Base-by-base conservation (phyloP, 768 basidiomycete genomes). In the Gloeostereum incarnatum region DNA sequence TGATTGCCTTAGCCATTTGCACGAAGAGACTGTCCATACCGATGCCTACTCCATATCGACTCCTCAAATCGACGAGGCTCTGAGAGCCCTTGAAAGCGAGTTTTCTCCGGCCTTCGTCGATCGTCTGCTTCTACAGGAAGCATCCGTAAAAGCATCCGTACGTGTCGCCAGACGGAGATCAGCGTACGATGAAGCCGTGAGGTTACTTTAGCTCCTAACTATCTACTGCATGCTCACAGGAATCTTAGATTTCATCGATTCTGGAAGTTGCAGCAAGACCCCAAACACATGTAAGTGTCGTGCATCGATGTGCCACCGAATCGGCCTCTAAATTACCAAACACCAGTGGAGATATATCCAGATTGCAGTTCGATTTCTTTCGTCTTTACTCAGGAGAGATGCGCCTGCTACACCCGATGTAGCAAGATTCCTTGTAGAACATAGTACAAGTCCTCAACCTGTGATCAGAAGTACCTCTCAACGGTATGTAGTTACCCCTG, bases 301-400 rank as follows among this genome's bases (percentile, higher is more conserved):
- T 50, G 42, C 23, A 9, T 17, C 30, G 31, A 19, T 39, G 40
- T 41, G 34, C 41, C 31, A 43, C 24, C 33, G 35, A 39, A 42
- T 31, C 17, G 27, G 26, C 9, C 7, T 33, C 38, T 53, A 43
- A 39, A 44, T 13, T 14, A 35, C 38, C 31, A 29, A 21, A 41
- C 41, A 50, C n/a, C 46, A 89, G 86, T 89, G 86, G 86, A 69
- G 85, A 60, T 89, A 89, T 55, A 66, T 78, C 0, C 79, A 87
- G 64, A 78, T 77, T 48, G 80, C 85, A 6, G 56, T 67, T 21
- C 71, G 69, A 23, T 80, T 84, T 50, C 53, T 88, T 31, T 62
- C 60, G 21, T 65, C 70, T 26, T 63, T 87, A 21, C 62, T 87
- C 38, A 71, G 80, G 48, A 66, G 84, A 52, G 83, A 90, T 49